Conservation (phyloP, 805 yeast species). For the Kuraishia ogatae region DNA sequence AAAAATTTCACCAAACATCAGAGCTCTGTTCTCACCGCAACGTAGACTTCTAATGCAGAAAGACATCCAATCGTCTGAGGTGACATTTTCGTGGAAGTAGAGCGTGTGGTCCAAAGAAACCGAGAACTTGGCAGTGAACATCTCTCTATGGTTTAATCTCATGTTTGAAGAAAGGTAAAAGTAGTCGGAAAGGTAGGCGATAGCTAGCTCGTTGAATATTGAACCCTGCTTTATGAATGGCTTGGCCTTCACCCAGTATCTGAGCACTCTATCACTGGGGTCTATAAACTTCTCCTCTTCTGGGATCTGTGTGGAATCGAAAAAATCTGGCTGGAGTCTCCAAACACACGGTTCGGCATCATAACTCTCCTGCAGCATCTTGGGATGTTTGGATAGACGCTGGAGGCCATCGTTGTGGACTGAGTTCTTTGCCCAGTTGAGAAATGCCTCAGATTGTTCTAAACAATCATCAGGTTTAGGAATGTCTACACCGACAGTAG, state of each 20-base stretch:
- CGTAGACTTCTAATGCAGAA: slow-evolving; percentile 39
- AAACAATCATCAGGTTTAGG: slow-evolving; percentile 18
- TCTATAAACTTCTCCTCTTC: slow-evolving; percentile 9
- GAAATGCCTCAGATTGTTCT: slow-evolving; percentile 19
- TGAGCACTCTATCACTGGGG: slow-evolving; percentile 16
- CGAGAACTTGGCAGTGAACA: slow-evolving; percentile 38
- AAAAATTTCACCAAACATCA: slow-evolving; percentile 52
- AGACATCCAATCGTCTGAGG: slow-evolving; percentile 41
- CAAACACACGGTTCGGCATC: slow-evolving; percentile 24
- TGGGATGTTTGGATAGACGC: slow-evolving; percentile 14
- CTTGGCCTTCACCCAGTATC: slow-evolving; percentile 24
- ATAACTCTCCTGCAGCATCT: slow-evolving; percentile 16
- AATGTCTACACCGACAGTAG: slow-evolving; percentile 19
- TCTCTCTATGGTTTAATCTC: slow-evolving; percentile 37
- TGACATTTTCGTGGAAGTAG: slow-evolving; percentile 50
- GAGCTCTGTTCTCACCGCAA: slow-evolving; percentile 42
- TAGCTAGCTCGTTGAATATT: slow-evolving; percentile 43
- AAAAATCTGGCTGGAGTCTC: slow-evolving; percentile 23
- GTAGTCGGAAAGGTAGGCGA: slow-evolving; percentile 54
- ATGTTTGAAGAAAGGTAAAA: slow-evolving; percentile 43
- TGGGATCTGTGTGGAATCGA: slow-evolving; percentile 17
- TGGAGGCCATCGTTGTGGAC: slow-evolving; percentile 6
- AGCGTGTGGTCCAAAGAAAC: slow-evolving; percentile 62
- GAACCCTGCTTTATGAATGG: slow-evolving; percentile 13
- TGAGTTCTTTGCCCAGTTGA: slow-evolving; percentile 17